phyloP scores from a whole-genome alignment of 2,329 filamentous ascomycete species.

The Aspergillus neotritici region DNA sequence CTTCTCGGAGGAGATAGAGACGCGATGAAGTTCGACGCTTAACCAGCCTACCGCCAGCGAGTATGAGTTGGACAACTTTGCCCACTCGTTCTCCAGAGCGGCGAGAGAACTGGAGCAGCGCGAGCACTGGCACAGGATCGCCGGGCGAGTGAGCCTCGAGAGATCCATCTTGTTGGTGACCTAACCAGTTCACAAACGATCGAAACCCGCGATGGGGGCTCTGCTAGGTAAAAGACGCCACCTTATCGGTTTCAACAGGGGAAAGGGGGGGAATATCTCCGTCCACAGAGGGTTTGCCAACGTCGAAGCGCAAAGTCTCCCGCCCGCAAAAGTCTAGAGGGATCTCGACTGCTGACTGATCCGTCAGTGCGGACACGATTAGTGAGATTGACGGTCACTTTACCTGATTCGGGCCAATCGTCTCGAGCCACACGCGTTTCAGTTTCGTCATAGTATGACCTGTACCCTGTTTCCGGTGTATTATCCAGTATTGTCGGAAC shows the following conservation, averaged over 20 bases:
- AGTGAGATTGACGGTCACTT: slow-evolving; percentile 8
- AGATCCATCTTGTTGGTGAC: slow-evolving; percentile 27
- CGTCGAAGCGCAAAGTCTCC: slow-evolving; percentile 10
- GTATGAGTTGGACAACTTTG: slow-evolving; percentile 34
- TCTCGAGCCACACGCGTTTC: slow-evolving; percentile 12
- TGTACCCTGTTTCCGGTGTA: too few relatives aligned
- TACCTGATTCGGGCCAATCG: slow-evolving; percentile 17
- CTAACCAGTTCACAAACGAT: neutral
- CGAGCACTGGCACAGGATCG: slow-evolving; percentile 35
- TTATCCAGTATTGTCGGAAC: too few relatives aligned
- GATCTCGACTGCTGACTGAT: slow-evolving; percentile 28
- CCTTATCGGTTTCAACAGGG: slow-evolving; percentile 3
- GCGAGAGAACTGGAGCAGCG: slow-evolving; percentile 38
- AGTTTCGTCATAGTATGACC: slow-evolving; percentile 6
- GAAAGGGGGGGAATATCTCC: slow-evolving; percentile 2
- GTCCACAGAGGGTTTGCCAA: slow-evolving; percentile 1
- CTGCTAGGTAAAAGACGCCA: slow-evolving; percentile 6
- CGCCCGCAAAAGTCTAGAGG: slow-evolving; percentile 17
- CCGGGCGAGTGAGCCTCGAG: slow-evolving; percentile 30
- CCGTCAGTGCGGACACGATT: slow-evolving; percentile 14
- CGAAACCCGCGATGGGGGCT: slow-evolving; percentile 3
- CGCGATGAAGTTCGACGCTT: slow-evolving; percentile 34
- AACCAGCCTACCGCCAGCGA: slow-evolving; percentile 34
- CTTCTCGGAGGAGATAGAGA: slow-evolving; percentile 32
- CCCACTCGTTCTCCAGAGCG: slow-evolving; percentile 39